phyloP scores from a whole-genome alignment of 2,329 filamentous ascomycete species.

The Exophiala aquamarina region DNA sequence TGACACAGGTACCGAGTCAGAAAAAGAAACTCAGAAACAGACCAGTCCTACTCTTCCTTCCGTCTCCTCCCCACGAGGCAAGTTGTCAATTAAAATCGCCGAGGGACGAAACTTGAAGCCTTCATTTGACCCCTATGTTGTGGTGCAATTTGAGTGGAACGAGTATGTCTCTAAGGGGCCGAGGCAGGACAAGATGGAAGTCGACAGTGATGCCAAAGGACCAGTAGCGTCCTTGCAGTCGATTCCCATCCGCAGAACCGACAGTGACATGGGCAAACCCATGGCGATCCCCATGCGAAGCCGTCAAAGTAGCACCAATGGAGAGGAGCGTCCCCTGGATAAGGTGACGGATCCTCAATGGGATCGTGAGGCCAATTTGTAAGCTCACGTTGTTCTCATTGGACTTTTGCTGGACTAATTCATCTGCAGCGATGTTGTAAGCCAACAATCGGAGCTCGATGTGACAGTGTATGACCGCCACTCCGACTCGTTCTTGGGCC shows the following conservation, averaged over 20 bases:
- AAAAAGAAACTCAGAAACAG: constrained; percentile 19
- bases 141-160: constrained; percentile 94
- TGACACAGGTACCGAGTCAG: constrained; percentile 21
- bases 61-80: constrained; percentile 71
- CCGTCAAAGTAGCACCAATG: constrained; percentile 94
- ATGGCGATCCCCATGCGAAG: constrained; percentile 98
- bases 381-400: constrained; percentile 44
- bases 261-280: constrained; percentile 77
- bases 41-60: constrained; percentile 57
- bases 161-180: constrained; percentile 92
- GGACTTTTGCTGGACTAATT: constrained; percentile 30
- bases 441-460: constrained; percentile 84
- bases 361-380: constrained; percentile 96
- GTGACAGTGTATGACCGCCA: constrained; percentile 91
- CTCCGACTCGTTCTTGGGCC: constrained; percentile 87
- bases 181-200: constrained; percentile 58
- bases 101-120: constrained; percentile 80
- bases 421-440: constrained; percentile 77
- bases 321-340: constrained; percentile 63
- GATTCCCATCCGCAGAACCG: constrained; percentile 66
- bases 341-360: constrained; percentile 83
- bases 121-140: constrained; percentile 87
- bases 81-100: constrained; percentile 82
- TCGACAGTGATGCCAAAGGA: constrained; percentile 61
- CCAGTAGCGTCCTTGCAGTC: constrained; percentile 53